Evolutionary conservation across 1,284 basidiomycete genomes (phyloP), one percentile per base, ranked within the genome.

Genomic region (Fomitopsis pinicola): DNA sequence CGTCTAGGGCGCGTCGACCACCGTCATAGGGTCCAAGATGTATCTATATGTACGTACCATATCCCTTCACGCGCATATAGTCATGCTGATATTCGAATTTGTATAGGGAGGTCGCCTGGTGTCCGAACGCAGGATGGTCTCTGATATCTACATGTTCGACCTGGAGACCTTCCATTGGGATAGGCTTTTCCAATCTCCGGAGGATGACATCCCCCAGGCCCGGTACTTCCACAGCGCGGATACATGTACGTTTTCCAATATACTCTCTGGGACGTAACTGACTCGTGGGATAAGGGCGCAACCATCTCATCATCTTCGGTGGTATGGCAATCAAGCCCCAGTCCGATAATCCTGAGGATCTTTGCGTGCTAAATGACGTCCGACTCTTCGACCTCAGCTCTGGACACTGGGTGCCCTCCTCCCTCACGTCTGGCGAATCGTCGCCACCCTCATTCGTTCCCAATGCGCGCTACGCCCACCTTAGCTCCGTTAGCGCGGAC

Each of bases 191-290:
- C 81, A 86, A n/a, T 81, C 77, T 57, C 77, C 82, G 0, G 87
- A 89, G 56, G 87, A 90, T 67, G 82, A 87, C 56, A 76, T 86
- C 19, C 92, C 94, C 0, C 82, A 85, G 57, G 83, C 92, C 40
- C 84, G 94, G 52, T 97, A 97, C 73, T 97, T 97, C 70, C 94
- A 97, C 74, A 94, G 92, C 63, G 87, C 94, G 30, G 95, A 97
- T 75, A 78, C 88, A 56, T 97, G 93, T 90, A 75, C 73, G 86
- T 83, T 10, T 38, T 54, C n/a, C 36, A 19, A 33, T 52, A 28
- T 59, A 15, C 38, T 14, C 33, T 35, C 6, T 26, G 36, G 28
- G 15, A 54, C 17, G 58, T 57, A 60, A 50, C 67, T 66, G 57
- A 73, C 57, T 67, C 61, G 38, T 53, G 19, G 61, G 10, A 61